Percentiles rank a stretch among this genome's conserved stretches.
These are phyloP conservation scores for Ceratobasidium sp. DNA, from an alignment of 1,284 basidiomycete species.

Conservation along the genomic window DNA sequence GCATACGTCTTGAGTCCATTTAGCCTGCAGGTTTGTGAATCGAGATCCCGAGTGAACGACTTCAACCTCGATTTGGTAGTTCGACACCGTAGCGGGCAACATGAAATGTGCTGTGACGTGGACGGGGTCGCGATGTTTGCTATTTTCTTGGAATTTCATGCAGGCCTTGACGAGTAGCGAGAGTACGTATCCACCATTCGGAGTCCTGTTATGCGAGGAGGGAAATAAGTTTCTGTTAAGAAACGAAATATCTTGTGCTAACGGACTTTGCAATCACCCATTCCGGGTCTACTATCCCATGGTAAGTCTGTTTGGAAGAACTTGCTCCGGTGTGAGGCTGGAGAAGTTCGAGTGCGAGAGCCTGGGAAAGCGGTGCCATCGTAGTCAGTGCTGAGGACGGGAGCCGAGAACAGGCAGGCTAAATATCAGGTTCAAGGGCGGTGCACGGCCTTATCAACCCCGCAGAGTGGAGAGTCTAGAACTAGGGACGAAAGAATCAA, in stretches of 20 bases:
- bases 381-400: not conserved
- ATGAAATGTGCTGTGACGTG: conserved; percentile 67
- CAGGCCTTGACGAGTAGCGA: conserved; percentile 62
- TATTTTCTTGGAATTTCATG: conserved; percentile 58
- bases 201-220: conserved; percentile 1
- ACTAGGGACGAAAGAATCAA: too few relatives aligned
- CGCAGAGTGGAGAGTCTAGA: too few relatives aligned
- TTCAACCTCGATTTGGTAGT: conserved; percentile 60
- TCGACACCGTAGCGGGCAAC: conserved; percentile 53
- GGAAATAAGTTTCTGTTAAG: not conserved
- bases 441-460: too few relatives aligned
- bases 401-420: not conserved
- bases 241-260: not conserved
- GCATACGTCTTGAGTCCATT: conserved; percentile 63
- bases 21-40: conserved; percentile 63
- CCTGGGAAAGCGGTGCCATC: conserved; percentile 30
- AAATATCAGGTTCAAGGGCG: too few relatives aligned
- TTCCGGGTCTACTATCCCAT: conserved; percentile 6
- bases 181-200: conserved; percentile 62
- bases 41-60: conserved; percentile 58
- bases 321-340: not conserved
- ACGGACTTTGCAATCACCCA: conserved; percentile 29
- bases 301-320: not conserved
- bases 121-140: conserved; percentile 61
- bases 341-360: not conserved